Evolutionary conservation across 257 asterid genomes (phyloP).

Genomic region (Henckelia pumila): DNA sequence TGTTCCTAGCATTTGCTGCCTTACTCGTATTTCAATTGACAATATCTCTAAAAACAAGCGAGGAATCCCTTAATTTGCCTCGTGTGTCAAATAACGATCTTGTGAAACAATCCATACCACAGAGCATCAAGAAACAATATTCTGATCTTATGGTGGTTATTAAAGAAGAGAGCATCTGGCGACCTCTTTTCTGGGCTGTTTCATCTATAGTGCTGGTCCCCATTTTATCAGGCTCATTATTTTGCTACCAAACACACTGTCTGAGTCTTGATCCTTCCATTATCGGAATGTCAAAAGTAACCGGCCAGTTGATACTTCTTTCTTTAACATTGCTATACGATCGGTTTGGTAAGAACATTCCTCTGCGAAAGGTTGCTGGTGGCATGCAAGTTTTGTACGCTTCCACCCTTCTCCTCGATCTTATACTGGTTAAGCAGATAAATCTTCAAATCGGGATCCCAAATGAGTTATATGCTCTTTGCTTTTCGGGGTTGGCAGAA

Average conservation of each 20-base stretch:
- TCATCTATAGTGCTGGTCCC: conserved; percentile 59
- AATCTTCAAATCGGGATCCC: conserved; percentile 61
- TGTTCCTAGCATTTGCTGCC: conserved; percentile 69
- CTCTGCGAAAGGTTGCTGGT: conserved; percentile 53
- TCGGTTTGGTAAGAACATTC: conserved; percentile 48
- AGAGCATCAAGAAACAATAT: conserved; percentile 49
- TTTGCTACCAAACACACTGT: conserved; percentile 82
- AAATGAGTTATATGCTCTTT: conserved; percentile 65
- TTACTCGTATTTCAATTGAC: conserved; percentile 59
- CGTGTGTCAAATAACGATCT: conserved; percentile 24
- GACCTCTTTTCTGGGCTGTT: conserved; percentile 65
- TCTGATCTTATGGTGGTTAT: conserved; percentile 52
- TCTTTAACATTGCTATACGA: conserved; percentile 53
- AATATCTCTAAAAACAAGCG: conserved; percentile 48
- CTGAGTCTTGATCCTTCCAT: conserved; percentile 65
- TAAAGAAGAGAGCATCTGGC: conserved; percentile 47
- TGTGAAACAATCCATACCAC: conserved; percentile 34
- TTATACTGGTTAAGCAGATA: conserved; percentile 61
- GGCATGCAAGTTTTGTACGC: conserved; percentile 55
- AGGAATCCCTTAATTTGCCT: conserved; percentile 64
- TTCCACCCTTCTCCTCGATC: conserved; percentile 67
- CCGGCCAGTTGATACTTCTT: conserved; percentile 74
- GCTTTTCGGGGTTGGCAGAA: conserved; percentile 83
- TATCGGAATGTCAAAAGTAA: conserved; percentile 81
- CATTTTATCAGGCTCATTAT: conserved; percentile 66